A percentile compares a stretch with the other conserved stretches of the same genome.
Evolutionary conservation across 345 rosid species (phyloP).

Genomic region (Mangifera indica): DNA sequence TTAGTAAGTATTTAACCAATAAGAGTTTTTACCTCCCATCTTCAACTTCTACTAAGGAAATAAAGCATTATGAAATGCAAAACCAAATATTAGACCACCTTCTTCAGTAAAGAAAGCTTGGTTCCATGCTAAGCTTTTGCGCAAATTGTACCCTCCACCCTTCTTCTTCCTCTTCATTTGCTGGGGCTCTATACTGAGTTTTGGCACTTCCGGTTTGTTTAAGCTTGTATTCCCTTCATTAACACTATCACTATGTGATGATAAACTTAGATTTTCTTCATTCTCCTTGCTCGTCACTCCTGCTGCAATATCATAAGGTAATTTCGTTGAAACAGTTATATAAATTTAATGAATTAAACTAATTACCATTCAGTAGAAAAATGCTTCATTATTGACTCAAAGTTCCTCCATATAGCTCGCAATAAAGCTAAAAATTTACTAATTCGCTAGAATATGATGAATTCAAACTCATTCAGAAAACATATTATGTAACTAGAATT

Average conservation of each 20-base stretch:
- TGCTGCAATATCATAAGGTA: constrained; percentile 25
- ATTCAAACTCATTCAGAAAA: neutral
- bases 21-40: neutral
- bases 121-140: constrained; percentile 94
- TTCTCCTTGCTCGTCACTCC: constrained; percentile 18
- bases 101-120: constrained; percentile 86
- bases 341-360: neutral
- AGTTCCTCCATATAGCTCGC: neutral
- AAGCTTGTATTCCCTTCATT: constrained; percentile 50
- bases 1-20: constrained; percentile 6
- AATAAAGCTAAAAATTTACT: neutral
- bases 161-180: constrained; percentile 89
- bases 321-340: neutral
- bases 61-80: neutral
- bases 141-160: constrained; percentile 69
- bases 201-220: constrained; percentile 46
- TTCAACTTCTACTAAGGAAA: neutral
- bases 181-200: constrained; percentile 64
- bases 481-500: too few species aligned
- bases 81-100: constrained; percentile 38
- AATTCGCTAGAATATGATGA: neutral
- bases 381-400: neutral
- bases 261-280: constrained; percentile 21
- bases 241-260: constrained; percentile 21
- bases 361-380: neutral